A percentile compares a stretch with the other conserved stretches of the same genome.
Conservation (phyloP, 176 grass and related monocot genomes). For the Oryza glumipatula region DNA sequence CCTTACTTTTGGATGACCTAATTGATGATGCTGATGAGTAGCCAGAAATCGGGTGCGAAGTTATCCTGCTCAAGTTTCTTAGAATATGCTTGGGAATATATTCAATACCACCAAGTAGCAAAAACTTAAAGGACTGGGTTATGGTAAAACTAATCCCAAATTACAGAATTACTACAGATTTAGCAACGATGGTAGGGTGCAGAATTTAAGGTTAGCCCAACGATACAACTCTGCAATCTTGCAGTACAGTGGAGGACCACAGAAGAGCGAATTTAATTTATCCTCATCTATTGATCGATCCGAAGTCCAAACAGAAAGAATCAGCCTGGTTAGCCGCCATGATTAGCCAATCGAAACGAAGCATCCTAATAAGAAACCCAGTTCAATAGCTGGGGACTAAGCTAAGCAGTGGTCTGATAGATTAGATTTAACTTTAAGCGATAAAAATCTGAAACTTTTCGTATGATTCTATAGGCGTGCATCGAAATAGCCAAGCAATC, state of each 20-base stretch:
- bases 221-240: background rate
- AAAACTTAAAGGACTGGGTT: background rate
- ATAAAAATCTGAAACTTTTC: background rate
- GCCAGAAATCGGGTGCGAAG: constrained; percentile 9
- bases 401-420: background rate
- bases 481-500: background rate
- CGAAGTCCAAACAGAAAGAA: background rate
- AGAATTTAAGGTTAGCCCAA: background rate
- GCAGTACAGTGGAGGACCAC: background rate
- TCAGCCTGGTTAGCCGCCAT: background rate
- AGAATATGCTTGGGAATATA: constrained; percentile 42
- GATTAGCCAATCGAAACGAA: constrained; percentile 4
- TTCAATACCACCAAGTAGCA: background rate
- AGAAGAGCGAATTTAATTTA: background rate
- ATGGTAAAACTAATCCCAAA: background rate
- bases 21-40: constrained; percentile 4
- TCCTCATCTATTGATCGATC: background rate
- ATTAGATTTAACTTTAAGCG: background rate
- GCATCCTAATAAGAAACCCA: constrained; percentile 3
- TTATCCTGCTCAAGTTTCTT: constrained; percentile 20
- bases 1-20: background rate
- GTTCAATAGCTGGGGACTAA: background rate
- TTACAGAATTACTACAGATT: background rate
- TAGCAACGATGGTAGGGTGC: background rate
- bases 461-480: background rate